Evolutionary conservation across 352 stramenopile genomes (phyloP).

Genomic region (Phytophthora europaea): DNA sequence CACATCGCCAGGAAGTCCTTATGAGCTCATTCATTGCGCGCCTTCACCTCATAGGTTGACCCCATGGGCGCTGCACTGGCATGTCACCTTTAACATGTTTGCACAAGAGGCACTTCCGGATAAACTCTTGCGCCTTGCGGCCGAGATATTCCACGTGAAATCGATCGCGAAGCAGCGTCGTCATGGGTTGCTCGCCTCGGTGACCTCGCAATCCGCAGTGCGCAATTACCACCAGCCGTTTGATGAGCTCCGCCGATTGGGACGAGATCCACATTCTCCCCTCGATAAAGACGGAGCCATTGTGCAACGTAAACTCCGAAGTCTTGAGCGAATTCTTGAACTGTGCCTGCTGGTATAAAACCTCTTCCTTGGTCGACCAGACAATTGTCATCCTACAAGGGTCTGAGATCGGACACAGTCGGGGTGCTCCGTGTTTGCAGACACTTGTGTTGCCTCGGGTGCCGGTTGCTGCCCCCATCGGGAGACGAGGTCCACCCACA

Average conservation of each 20-base stretch:
- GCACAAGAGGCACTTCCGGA: constrained; percentile 10
- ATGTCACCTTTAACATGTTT: constrained; percentile 25
- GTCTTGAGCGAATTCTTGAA: neutral
- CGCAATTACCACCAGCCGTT: constrained; percentile 8
- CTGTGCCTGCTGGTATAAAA: neutral
- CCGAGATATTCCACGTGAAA: neutral
- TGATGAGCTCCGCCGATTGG: neutral
- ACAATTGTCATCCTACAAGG: constrained; percentile 2
- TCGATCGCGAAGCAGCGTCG: neutral
- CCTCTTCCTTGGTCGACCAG: neutral
- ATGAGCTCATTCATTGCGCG: constrained; percentile 19
- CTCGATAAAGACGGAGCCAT: neutral
- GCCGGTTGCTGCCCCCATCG: neutral
- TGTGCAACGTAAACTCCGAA: neutral
- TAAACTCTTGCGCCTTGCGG: neutral
- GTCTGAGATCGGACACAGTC: neutral
- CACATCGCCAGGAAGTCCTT: constrained; percentile 15
- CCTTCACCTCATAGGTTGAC: neutral
- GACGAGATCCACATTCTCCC: neutral
- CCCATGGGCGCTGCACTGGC: constrained; percentile 2
- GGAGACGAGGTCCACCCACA: neutral
- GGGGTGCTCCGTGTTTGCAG: neutral
- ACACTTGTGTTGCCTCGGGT: neutral
- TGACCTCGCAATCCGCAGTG: constrained; percentile 10
- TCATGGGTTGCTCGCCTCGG: constrained; percentile 12